Percentiles rank a stretch among this genome's conserved stretches.
These are phyloP conservation scores for Trichoderma cornu-damae DNA, from an alignment of 2,329 filamentous ascomycete genomes.

Conservation along the genomic window DNA sequence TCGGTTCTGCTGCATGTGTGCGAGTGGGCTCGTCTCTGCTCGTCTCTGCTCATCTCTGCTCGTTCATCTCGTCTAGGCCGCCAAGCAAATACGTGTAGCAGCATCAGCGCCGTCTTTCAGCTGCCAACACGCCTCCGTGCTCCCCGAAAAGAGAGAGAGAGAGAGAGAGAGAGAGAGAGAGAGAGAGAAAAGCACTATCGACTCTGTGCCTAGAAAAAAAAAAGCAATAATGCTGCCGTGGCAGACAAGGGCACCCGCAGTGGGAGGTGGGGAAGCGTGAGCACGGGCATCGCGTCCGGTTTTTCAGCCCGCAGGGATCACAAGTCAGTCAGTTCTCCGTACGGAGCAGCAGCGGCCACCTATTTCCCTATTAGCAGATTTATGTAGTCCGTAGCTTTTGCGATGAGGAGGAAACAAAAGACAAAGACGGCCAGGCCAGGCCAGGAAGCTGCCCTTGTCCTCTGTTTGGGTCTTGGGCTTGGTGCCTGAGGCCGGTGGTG, in stretches of 20 bases:
- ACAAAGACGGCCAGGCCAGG: too few relatives aligned
- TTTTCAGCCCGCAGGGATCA: constrained; percentile 1
- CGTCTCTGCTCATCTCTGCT: neutral
- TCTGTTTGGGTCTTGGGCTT: too few relatives aligned
- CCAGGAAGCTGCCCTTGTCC: too few relatives aligned
- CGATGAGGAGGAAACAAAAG: neutral
- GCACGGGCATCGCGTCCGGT: neutral
- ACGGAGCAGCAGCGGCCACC: too few relatives aligned
- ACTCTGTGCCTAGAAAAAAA: constrained; percentile 3
- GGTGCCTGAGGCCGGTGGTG: neutral
- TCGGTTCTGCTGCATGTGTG: neutral
- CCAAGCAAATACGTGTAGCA: neutral
- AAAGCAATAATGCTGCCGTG: constrained; percentile 8
- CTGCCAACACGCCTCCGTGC: neutral
- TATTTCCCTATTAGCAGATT: too few relatives aligned
- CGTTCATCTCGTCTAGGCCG: constrained; percentile 6
- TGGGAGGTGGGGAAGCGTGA: constrained; percentile 3
- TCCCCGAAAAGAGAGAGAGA: too few relatives aligned
- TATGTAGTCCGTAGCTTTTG: neutral
- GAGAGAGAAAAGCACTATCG: neutral
- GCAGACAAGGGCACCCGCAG: neutral
- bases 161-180: too few relatives aligned
- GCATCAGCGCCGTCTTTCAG: constrained; percentile 13
- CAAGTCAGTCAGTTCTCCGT: too few relatives aligned
- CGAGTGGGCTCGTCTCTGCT: constrained; percentile 3